Percentiles rank a stretch among this genome's conserved stretches.
phyloP scores from a whole-genome alignment of 148 eudicot species.

The Bassia scoparia region DNA sequence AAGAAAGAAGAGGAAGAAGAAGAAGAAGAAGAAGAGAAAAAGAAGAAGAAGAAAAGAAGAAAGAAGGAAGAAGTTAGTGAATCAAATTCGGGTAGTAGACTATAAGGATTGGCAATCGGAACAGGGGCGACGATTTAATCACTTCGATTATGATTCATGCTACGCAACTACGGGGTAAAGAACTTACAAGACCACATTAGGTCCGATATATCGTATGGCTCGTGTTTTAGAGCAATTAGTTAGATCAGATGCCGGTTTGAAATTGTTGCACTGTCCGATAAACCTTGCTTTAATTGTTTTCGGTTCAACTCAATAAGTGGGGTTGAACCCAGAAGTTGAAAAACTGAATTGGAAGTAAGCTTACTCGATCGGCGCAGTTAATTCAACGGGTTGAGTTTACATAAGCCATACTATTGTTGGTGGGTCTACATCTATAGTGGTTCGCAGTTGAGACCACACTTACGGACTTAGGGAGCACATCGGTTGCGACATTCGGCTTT shows the following conservation, averaged over 20 bases:
- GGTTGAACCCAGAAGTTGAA: constrained; percentile 16
- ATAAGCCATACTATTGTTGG: constrained; percentile 43
- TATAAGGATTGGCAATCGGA: constrained; percentile 56
- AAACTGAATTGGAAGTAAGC: constrained; percentile 34
- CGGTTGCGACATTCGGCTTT: constrained; percentile 28
- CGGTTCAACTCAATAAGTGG: constrained; percentile 14
- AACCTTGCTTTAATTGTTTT: constrained; percentile 42
- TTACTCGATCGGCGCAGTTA: constrained; percentile 41
- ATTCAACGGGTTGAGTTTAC: constrained; percentile 41
- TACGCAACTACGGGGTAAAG: constrained; percentile 39
- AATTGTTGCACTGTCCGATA: constrained; percentile 33
- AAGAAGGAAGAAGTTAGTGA: constrained; percentile 41
- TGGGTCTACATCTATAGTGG: constrained; percentile 36
- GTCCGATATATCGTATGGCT: constrained; percentile 39
- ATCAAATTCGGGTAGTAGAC: constrained; percentile 42
- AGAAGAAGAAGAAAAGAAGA: too few species aligned
- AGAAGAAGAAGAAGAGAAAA: too few species aligned
- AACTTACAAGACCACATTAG: constrained; percentile 44
- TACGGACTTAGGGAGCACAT: constrained; percentile 46
- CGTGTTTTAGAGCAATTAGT: constrained; percentile 38
- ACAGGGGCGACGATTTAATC: constrained; percentile 46
- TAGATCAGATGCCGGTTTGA: constrained; percentile 35
- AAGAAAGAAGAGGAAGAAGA: too few species aligned
- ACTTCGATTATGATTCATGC: constrained; percentile 40
- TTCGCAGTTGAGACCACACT: constrained; percentile 52